These are phyloP conservation scores for Mycosarcoma mackinlayi DNA, from an alignment of 1,284 basidiomycete species.

Conservation along the genomic window DNA sequence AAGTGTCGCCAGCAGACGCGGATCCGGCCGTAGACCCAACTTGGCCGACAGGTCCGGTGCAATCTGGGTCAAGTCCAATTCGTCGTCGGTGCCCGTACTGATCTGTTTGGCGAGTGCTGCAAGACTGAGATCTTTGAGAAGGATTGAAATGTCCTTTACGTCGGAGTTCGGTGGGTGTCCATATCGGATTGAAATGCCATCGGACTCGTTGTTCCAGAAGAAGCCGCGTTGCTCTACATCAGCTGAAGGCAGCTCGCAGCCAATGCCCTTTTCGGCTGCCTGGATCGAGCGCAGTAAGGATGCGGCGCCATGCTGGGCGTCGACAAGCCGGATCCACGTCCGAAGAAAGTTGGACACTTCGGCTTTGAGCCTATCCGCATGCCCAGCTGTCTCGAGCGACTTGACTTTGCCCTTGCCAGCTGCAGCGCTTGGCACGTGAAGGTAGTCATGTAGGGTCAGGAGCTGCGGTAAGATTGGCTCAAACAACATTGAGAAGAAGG, in stretches of 20 bases:
- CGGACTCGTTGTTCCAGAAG: conserved; percentile 36
- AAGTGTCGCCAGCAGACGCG: conserved; percentile 36
- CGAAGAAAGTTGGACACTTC: conserved; percentile 47
- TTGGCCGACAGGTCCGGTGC: conserved; percentile 39
- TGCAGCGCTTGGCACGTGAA: background rate
- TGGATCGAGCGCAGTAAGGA: conserved; percentile 22
- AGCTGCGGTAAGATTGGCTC: conserved; percentile 47
- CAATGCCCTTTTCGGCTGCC: conserved; percentile 36
- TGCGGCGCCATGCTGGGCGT: conserved; percentile 24
- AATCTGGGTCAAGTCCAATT: conserved; percentile 31
- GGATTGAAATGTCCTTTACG: conserved; percentile 23
- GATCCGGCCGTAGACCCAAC: conserved; percentile 46
- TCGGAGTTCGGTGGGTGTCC: conserved; percentile 3
- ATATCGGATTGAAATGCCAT: conserved; percentile 31
- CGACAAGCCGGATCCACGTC: conserved; percentile 55
- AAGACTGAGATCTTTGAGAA: conserved; percentile 37
- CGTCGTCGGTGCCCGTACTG: conserved; percentile 25
- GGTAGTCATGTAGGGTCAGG: conserved; percentile 45
- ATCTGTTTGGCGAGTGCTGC: conserved; percentile 40
- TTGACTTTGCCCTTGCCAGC: conserved; percentile 34
- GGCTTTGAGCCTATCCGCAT: conserved; percentile 22
- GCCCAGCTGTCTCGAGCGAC: conserved; percentile 15
- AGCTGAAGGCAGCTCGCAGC: background rate
- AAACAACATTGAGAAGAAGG: conserved; percentile 51
- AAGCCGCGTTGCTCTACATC: background rate